Conservation (phyloP, 2,329 filamentous ascomycete species). For the Curvularia sp. region DNA sequence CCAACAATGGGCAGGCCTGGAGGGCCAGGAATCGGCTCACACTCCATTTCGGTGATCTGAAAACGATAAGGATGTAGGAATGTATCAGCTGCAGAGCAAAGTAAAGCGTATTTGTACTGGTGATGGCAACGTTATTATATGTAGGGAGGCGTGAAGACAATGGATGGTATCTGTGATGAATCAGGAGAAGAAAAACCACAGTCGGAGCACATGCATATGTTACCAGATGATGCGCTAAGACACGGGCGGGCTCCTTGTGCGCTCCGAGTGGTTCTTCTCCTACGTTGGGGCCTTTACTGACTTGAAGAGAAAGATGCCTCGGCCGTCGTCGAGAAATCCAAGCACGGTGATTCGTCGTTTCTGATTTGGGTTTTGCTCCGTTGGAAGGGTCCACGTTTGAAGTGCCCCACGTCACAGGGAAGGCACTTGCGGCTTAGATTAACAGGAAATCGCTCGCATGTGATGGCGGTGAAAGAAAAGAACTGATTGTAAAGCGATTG, state of each 20-base stretch:
- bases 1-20: constrained; percentile 70
- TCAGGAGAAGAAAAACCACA: constrained; percentile 3
- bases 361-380: constrained; percentile 4
- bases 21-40: constrained; percentile 65
- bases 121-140: background rate
- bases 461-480: background rate
- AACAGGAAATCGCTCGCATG: background rate
- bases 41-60: constrained; percentile 29
- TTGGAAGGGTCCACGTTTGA: constrained; percentile 16
- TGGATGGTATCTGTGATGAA: constrained; percentile 10
- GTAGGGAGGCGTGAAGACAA: background rate
- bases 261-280: constrained; percentile 15
- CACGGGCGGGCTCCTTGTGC: constrained; percentile 14
- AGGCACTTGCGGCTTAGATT: constrained; percentile 10
- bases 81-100: background rate
- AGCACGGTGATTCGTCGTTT: constrained; percentile 24
- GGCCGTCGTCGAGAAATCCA: constrained; percentile 18
- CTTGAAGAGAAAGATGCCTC: constrained; percentile 28
- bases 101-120: no score
- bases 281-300: constrained; percentile 10
- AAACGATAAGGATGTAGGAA: background rate
- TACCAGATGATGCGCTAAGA: constrained; percentile 22
- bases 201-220: constrained; percentile 17
- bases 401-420: background rate
- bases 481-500: background rate